Conservation (phyloP, 2,329 filamentous ascomycete species). For the Epichloe gansuensis region DNA sequence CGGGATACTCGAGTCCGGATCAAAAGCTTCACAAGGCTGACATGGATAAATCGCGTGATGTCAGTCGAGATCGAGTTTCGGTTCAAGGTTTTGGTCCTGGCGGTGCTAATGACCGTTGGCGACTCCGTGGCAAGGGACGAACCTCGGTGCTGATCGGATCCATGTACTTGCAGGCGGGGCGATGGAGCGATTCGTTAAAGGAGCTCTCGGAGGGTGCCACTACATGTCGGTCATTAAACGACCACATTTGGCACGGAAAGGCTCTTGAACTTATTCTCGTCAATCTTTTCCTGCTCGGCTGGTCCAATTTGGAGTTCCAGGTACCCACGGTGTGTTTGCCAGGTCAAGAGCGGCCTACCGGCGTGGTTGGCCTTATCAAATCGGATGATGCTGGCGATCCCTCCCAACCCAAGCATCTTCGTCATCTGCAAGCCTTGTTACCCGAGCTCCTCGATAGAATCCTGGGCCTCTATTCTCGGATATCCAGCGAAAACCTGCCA, state of each 20-base stretch:
- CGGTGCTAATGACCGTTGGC: slow-evolving; percentile 62
- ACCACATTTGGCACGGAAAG: slow-evolving; percentile 97
- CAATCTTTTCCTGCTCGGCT: slow-evolving; percentile 71
- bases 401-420: slow-evolving; percentile 39
- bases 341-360: slow-evolving; percentile 33
- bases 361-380: slow-evolving; percentile 17
- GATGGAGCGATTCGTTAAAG: slow-evolving; percentile 78
- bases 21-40: slow-evolving; percentile 25
- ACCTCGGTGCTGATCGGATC: slow-evolving; percentile 71
- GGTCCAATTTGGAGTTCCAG: slow-evolving; percentile 73
- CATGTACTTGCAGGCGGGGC: slow-evolving; percentile 76
- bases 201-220: slow-evolving; percentile 72
- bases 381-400: slow-evolving; percentile 23
- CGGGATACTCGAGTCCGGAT: slow-evolving; percentile 30
- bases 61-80: slow-evolving; percentile 43
- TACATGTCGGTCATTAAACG: slow-evolving; percentile 66
- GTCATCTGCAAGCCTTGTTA: slow-evolving; percentile 44
- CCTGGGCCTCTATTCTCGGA: slow-evolving; percentile 58
- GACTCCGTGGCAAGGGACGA: slow-evolving; percentile 70
- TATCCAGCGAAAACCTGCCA: slow-evolving; percentile 58
- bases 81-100: slow-evolving; percentile 62
- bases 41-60: slow-evolving; percentile 33
- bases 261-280: slow-evolving; percentile 79
- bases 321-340: slow-evolving; percentile 48
- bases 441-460: slow-evolving; percentile 69